Percentiles rank a stretch among this genome's conserved stretches.
Evolutionary conservation across 75 land plant species (phyloP).

Genomic region (Sequoia sempervirens): DNA sequence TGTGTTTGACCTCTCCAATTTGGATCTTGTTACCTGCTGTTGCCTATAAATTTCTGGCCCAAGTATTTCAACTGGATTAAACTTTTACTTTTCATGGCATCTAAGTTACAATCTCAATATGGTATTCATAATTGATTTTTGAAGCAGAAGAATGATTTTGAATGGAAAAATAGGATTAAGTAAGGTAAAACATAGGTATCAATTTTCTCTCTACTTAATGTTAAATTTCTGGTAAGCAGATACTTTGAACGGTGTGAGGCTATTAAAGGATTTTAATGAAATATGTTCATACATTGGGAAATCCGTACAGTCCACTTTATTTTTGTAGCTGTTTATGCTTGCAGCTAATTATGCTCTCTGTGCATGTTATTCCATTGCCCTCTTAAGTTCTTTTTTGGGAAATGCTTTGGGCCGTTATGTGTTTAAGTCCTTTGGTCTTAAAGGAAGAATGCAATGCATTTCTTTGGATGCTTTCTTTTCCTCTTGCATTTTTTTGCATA

Average conservation of each 20-base stretch:
- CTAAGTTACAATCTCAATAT: neutral
- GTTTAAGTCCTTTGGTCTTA: constrained; percentile 1
- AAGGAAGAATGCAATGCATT: neutral
- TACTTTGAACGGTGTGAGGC: neutral
- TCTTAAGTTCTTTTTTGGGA: neutral
- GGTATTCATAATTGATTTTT: neutral
- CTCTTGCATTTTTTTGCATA: neutral
- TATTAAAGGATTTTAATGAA: neutral
- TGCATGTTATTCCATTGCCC: neutral
- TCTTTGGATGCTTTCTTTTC: constrained; percentile 13
- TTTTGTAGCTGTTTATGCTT: neutral
- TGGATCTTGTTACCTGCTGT: neutral
- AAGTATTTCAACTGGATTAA: neutral
- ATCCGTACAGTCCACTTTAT: neutral
- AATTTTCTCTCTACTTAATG: neutral
- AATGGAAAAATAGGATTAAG: neutral
- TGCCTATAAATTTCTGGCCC: neutral
- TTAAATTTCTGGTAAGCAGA: neutral
- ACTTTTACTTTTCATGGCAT: neutral
- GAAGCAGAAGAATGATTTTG: neutral
- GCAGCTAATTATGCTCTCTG: neutral
- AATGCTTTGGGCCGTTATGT: neutral
- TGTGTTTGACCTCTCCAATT: neutral
- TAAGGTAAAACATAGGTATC: neutral
- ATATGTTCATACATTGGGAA: neutral